A percentile compares a stretch with the other conserved stretches of the same genome.
These are phyloP conservation scores for Leishmania tarentolae DNA, from an alignment of 208 protist genomes.

Conservation along the genomic window DNA sequence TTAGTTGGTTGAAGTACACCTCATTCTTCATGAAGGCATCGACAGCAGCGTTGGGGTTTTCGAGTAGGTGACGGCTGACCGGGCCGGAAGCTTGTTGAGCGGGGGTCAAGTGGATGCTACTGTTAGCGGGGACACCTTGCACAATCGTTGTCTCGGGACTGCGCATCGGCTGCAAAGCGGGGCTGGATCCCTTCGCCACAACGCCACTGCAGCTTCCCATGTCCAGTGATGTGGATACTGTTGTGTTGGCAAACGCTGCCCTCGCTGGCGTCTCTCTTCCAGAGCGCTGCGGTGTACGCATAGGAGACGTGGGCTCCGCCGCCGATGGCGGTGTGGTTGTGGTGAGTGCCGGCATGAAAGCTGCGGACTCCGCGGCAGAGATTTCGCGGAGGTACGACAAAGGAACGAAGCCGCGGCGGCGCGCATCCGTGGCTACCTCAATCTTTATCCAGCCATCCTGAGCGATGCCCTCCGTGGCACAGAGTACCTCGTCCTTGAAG, in stretches of 20 bases:
- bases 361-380: slow-evolving; percentile 16
- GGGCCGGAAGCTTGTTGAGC: slow-evolving; percentile 28
- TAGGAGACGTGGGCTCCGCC: neutral
- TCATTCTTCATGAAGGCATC: slow-evolving; percentile 88
- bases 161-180: slow-evolving; percentile 6
- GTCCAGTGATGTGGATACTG: slow-evolving; percentile 16
- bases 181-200: slow-evolving; percentile 7
- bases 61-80: slow-evolving; percentile 37
- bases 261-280: neutral
- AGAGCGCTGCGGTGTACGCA: neutral
- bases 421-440: slow-evolving; percentile 33
- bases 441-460: slow-evolving; percentile 89
- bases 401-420: slow-evolving; percentile 77
- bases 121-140: neutral
- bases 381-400: slow-evolving; percentile 69
- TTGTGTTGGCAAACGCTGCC: neutral
- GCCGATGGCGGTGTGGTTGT: neutral
- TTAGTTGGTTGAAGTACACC: slow-evolving; percentile 82
- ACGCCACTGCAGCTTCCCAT: slow-evolving; percentile 9
- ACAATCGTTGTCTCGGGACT: slow-evolving; percentile 3
- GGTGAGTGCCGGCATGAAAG: neutral
- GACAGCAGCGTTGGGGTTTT: slow-evolving; percentile 61
- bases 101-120: slow-evolving; percentile 12
- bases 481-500: slow-evolving; percentile 62
- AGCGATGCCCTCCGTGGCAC: slow-evolving; percentile 40